A percentile compares a stretch with the other conserved stretches of the same genome.
phyloP scores from a whole-genome alignment of 495 filamentous ascomycete species.

The Xylaria telfairii region DNA sequence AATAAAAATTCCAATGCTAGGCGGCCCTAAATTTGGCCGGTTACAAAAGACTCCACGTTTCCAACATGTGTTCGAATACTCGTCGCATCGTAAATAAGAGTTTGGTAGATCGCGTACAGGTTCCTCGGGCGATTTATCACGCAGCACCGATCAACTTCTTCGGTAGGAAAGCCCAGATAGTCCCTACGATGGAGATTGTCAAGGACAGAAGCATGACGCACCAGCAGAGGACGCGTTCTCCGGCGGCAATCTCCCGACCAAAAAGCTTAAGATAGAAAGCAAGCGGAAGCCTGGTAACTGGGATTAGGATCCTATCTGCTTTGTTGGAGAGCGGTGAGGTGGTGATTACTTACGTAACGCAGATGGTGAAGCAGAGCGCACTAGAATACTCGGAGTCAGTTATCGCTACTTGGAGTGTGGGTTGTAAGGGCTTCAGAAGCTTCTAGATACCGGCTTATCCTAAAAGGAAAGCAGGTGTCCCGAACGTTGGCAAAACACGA shows the following conservation, averaged over 20 bases:
- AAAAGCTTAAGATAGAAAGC: slow-evolving; percentile 95
- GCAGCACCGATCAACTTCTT: slow-evolving; percentile 60
- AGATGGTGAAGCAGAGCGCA: slow-evolving; percentile 92
- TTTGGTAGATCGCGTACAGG: not conserved
- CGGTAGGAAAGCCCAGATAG: slow-evolving; percentile 87
- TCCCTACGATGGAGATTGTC: slow-evolving; percentile 75
- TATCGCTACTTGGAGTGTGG: too few relatives aligned
- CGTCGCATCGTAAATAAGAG: not conserved
- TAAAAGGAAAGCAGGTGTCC: too few relatives aligned
- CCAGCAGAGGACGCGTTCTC: slow-evolving; percentile 72
- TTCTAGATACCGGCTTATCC: too few relatives aligned
- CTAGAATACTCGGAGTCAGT: too few relatives aligned
- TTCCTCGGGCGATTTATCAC: slow-evolving; percentile 8
- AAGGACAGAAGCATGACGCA: slow-evolving; percentile 71
- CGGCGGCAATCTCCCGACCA: slow-evolving; percentile 70
- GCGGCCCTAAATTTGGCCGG: not conserved
- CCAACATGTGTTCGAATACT: too few relatives aligned
- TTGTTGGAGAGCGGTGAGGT: not conserved
- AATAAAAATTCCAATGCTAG: not conserved
- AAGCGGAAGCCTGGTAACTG: slow-evolving; percentile 63
- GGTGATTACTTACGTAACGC: slow-evolving; percentile 69
- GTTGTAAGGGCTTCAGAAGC: too few relatives aligned
- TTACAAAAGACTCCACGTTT: not conserved
- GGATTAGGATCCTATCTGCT: not conserved
- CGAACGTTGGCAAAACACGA: too few relatives aligned